phyloP scores from a whole-genome alignment of 306 rosid genomes.

The Prunus padus region DNA sequence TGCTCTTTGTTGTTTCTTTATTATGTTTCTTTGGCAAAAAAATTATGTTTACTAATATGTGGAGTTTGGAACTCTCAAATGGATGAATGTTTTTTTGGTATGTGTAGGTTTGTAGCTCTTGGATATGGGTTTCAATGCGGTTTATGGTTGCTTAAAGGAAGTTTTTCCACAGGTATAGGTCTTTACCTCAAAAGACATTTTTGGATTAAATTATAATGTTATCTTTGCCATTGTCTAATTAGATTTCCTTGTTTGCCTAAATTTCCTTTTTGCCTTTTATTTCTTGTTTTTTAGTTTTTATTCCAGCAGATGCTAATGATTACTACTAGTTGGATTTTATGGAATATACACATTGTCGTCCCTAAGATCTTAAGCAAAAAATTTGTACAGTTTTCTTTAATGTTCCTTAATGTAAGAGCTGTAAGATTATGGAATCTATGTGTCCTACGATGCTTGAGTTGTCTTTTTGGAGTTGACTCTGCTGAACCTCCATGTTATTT shows the following conservation, averaged over 20 bases:
- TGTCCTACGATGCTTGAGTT: neutral
- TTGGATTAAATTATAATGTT: neutral
- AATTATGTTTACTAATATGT: neutral
- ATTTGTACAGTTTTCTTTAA: too few relatives aligned
- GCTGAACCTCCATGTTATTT: neutral
- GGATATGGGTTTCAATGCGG: slow-evolving; percentile 66
- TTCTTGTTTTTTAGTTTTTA: neutral
- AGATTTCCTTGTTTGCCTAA: neutral
- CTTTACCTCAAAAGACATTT: neutral
- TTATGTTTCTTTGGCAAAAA: too few relatives aligned
- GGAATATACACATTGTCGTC: neutral
- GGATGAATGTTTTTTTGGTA: neutral
- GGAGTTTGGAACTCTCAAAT: neutral
- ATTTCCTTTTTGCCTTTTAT: neutral
- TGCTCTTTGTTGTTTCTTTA: too few relatives aligned
- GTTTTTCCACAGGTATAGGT: slow-evolving; percentile 66
- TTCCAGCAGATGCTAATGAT: neutral
- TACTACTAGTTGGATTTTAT: neutral
- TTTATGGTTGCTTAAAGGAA: slow-evolving; percentile 57
- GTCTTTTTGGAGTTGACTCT: neutral
- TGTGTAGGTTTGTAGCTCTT: slow-evolving; percentile 31
- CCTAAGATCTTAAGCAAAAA: neutral
- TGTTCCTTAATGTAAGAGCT: neutral
- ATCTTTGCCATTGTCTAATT: neutral
- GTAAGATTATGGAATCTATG: neutral